Percentiles rank a stretch among this genome's conserved stretches.
Evolutionary conservation across 257 asterid species (phyloP).

Genomic region (Lavandula angustifolia): DNA sequence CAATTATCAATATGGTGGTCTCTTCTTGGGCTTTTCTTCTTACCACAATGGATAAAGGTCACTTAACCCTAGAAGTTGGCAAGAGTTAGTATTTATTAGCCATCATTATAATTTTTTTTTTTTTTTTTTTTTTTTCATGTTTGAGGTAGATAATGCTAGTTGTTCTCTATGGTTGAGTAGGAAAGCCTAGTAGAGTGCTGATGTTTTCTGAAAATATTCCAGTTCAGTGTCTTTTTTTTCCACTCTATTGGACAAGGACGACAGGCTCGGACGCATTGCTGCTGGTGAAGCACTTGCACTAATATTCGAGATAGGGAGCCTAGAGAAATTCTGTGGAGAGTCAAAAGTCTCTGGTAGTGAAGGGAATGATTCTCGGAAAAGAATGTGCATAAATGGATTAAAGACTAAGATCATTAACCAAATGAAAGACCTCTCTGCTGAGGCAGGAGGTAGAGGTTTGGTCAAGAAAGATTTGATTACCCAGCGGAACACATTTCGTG

Average conservation of each 20-base stretch:
- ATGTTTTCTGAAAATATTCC: conserved; percentile 32
- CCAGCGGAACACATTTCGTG: conserved; percentile 84
- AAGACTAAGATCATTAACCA: conserved; percentile 70
- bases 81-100: conserved; percentile 57
- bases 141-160: not conserved
- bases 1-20: conserved; percentile 45
- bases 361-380: conserved; percentile 50
- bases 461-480: conserved; percentile 83
- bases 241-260: conserved; percentile 81
- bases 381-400: conserved; percentile 62
- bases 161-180: no score
- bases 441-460: conserved; percentile 94
- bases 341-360: conserved; percentile 44
- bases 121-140: not conserved
- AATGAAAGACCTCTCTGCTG: conserved; percentile 66
- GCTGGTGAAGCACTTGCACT: conserved; percentile 96
- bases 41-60: conserved; percentile 65
- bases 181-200: not conserved
- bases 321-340: conserved; percentile 75
- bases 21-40: conserved; percentile 93
- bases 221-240: conserved; percentile 74
- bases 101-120: no score
- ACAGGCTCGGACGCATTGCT: conserved; percentile 77
- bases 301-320: conserved; percentile 74
- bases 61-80: conserved; percentile 71